Percentiles rank a stretch among this genome's conserved stretches.
Evolutionary conservation across 768 basidiomycete species (phyloP).

Genomic region (Bullera alba): DNA sequence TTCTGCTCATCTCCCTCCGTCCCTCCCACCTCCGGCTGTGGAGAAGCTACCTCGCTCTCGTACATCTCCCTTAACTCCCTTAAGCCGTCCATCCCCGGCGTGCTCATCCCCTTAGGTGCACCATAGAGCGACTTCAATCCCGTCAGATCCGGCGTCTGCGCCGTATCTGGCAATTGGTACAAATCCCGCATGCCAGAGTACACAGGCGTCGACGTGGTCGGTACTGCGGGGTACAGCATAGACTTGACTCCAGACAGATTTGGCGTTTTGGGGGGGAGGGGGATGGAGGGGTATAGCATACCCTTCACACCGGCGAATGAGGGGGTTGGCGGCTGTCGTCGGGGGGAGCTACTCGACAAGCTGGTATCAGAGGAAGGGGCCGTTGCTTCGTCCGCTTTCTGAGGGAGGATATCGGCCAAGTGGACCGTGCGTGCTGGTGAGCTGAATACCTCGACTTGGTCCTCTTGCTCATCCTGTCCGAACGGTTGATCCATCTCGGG

Average conservation of each 20-base stretch:
- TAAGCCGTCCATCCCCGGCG: neutral
- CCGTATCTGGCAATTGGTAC: neutral
- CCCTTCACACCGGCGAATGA: slow-evolving; percentile 25
- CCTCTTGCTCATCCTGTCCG: neutral
- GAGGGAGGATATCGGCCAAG: slow-evolving; percentile 3
- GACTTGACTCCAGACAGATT: neutral
- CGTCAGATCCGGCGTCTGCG: neutral
- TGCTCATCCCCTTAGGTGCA: too few species aligned
- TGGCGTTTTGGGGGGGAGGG: neutral
- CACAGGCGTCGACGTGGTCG: neutral
- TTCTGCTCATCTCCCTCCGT: neutral
- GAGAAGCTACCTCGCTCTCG: neutral
- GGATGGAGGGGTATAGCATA: slow-evolving; percentile 8
- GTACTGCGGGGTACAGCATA: neutral
- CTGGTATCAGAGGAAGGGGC: slow-evolving; percentile 18
- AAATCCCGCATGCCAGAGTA: slow-evolving; percentile 2
- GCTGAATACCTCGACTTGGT: neutral
- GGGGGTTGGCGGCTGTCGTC: slow-evolving; percentile 24
- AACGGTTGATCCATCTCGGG: neutral
- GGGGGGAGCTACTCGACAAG: slow-evolving; percentile 9
- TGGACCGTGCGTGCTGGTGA: neutral
- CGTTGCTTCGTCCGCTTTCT: neutral
- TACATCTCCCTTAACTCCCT: neutral
- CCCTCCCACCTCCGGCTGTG: neutral
- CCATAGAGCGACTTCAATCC: neutral